Evolutionary conservation across 805 yeast species (phyloP), one percentile per base, ranked within the genome.

Genomic region (Starmerella gropengiesseri): DNA sequence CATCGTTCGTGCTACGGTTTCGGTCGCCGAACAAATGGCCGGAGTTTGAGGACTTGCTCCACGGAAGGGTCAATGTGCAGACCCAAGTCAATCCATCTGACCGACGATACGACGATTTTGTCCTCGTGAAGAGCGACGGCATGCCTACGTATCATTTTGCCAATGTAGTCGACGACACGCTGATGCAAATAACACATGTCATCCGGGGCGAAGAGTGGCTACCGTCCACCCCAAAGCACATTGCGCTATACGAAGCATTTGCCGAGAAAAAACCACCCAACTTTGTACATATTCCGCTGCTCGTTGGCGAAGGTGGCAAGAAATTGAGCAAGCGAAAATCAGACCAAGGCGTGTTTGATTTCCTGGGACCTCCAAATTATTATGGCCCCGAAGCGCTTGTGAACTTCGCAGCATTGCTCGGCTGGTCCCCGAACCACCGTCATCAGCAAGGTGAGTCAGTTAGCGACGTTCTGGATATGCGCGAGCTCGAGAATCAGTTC

Each of bases 201-300:
- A 77, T 91, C 5, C 69, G 99, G 52, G 99, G 99, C 26, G 98
- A 91, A 57, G 98, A 91, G 60, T 91, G 99, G 98, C 64, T 91
- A 9, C 81, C 94, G 1, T 84, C 97, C 0, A 91, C 98, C 0
- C 95, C 96, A 2, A 89, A 87, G 54, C 98, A 91, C 56, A 69
- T 86, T 35, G 89, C 95, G 0, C 60, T 91, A 40, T 93, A 91
- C 58, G 54, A 70, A 14, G 94, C 95, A 0, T 79, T 89, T 57
- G 84, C 82, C 0, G n/a, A n/a, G 21, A 20, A 30, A 12, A 50
- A 55, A 0, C 75, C 81, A 1, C 98, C 99, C 0, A 55, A 68
- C 16, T 91, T 75, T 58, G 69, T 81, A n/a, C 99, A 91, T 58
- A 81, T 91, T 37, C 98, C 99, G 0, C 64, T 91, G 29, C 62